phyloP scores from a whole-genome alignment of 805 yeast species.

The Candida morakotiae region DNA sequence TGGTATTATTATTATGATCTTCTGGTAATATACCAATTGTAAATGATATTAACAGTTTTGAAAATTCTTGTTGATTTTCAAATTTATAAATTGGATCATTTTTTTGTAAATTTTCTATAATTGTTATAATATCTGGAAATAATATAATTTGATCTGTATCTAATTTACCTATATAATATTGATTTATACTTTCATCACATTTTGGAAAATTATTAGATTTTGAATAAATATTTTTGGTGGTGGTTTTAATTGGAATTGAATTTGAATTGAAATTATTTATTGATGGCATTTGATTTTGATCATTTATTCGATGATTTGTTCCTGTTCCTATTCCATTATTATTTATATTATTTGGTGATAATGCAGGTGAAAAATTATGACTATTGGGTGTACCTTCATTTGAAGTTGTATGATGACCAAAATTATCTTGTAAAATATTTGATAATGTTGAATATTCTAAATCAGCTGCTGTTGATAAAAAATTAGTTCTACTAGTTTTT shows the following conservation, averaged over 20 bases:
- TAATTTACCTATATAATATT: conserved; percentile 58
- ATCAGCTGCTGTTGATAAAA: conserved; percentile 68
- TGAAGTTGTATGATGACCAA: conserved; percentile 26
- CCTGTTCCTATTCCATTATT: background rate
- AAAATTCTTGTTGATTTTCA: conserved; percentile 31
- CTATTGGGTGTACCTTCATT: conserved; percentile 38
- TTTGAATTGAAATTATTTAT: too few relatives aligned
- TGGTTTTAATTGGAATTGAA: background rate
- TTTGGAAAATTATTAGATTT: conserved; percentile 29
- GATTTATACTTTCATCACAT: conserved; percentile 60
- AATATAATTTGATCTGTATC: conserved; percentile 37
- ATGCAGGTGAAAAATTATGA: conserved; percentile 29
- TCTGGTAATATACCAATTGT: conserved; percentile 43
- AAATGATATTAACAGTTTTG: conserved; percentile 43
- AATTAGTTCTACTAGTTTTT: conserved; percentile 36
- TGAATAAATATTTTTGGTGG: background rate
- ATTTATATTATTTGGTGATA: conserved; percentile 26
- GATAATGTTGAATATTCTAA: conserved; percentile 69
- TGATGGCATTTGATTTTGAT: conserved; percentile 13
- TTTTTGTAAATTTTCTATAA: conserved; percentile 35
- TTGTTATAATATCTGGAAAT: conserved; percentile 58
- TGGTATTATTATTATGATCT: conserved; percentile 19
- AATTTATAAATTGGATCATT: conserved; percentile 28
- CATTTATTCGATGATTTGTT: conserved; percentile 6
- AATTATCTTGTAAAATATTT: conserved; percentile 52